Conservation (phyloP, 2,329 filamentous ascomycete genomes). For the Dothideomycetes sp. region DNA sequence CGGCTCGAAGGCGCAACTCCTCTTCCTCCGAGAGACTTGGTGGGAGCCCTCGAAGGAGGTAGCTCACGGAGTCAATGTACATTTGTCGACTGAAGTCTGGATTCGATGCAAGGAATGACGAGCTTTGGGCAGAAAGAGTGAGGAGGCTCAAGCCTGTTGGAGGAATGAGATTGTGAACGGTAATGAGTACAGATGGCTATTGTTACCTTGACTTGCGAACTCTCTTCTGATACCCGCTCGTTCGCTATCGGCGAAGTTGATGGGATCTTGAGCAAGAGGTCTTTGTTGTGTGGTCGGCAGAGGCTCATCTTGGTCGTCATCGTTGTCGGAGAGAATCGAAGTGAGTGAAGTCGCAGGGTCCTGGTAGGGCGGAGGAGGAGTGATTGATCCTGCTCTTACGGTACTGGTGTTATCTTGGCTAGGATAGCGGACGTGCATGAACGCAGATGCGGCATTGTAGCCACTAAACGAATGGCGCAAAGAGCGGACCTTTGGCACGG, state of each 20-base stretch:
- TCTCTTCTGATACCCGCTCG: slow-evolving; percentile 40
- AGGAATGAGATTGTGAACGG: slow-evolving; percentile 1
- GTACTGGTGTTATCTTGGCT: slow-evolving; percentile 10
- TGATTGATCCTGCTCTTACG: slow-evolving; percentile 13
- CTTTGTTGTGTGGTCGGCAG: neutral
- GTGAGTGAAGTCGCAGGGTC: slow-evolving; percentile 14
- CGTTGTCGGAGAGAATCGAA: slow-evolving; percentile 8
- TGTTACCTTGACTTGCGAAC: slow-evolving; percentile 41
- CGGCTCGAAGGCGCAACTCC: slow-evolving; percentile 40
- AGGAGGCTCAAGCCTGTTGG: slow-evolving; percentile 40
- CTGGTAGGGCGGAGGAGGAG: slow-evolving; percentile 15
- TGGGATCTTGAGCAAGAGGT: neutral
- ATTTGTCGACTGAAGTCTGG: slow-evolving; percentile 48
- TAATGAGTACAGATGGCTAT: neutral
- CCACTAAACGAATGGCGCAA: slow-evolving; percentile 13
- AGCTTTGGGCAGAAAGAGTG: slow-evolving; percentile 38
- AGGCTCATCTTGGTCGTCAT: slow-evolving; percentile 10
- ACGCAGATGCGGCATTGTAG: slow-evolving; percentile 9
- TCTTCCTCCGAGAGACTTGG: slow-evolving; percentile 48
- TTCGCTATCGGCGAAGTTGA: slow-evolving; percentile 10
- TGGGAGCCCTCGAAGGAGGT: slow-evolving; percentile 56
- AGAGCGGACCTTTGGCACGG: slow-evolving; percentile 13
- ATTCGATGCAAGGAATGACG: slow-evolving; percentile 28
- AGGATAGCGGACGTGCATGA: slow-evolving; percentile 4
- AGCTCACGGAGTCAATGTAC: slow-evolving; percentile 55